A percentile compares a stretch with the other conserved stretches of the same genome.
phyloP scores from a whole-genome alignment of 768 basidiomycete species.

The Amanita muscaria region DNA sequence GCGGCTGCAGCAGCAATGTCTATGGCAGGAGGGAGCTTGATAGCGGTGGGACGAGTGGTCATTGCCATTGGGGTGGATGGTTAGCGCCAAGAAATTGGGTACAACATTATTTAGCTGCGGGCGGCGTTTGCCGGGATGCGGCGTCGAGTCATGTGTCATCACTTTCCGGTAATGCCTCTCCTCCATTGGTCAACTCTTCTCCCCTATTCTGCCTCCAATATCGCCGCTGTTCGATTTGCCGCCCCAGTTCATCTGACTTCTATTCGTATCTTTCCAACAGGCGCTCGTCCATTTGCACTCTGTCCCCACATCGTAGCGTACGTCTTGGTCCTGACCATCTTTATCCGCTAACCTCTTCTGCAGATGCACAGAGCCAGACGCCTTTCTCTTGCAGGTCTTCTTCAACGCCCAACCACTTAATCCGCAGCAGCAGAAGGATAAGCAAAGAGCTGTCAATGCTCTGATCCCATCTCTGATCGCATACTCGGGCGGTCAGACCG shows the following conservation, averaged over 20 bases:
- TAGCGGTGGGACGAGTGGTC: conserved; percentile 47
- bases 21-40: conserved; percentile 49
- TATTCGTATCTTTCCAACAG: conserved; percentile 63
- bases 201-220: conserved; percentile 45
- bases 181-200: conserved; percentile 61
- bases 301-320: conserved; percentile 58
- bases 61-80: conserved; percentile 19
- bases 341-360: conserved; percentile 10
- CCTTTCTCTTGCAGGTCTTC: conserved; percentile 67
- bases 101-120: too few relatives aligned
- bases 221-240: conserved; percentile 68
- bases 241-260: conserved; percentile 59
- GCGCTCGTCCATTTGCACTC: conserved; percentile 50
- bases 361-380: conserved; percentile 63
- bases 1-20: conserved; percentile 24
- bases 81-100: not conserved
- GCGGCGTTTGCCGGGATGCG: not conserved
- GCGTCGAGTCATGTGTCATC: not conserved
- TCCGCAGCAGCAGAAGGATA: conserved; percentile 40
- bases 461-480: conserved; percentile 64
- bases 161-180: conserved; percentile 36
- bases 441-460: conserved; percentile 58
- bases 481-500: conserved; percentile 59
- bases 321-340: conserved; percentile 14
- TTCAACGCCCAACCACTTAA: conserved; percentile 60